phyloP scores from a whole-genome alignment of 169 alveolate species.

The Theileria annulata region DNA sequence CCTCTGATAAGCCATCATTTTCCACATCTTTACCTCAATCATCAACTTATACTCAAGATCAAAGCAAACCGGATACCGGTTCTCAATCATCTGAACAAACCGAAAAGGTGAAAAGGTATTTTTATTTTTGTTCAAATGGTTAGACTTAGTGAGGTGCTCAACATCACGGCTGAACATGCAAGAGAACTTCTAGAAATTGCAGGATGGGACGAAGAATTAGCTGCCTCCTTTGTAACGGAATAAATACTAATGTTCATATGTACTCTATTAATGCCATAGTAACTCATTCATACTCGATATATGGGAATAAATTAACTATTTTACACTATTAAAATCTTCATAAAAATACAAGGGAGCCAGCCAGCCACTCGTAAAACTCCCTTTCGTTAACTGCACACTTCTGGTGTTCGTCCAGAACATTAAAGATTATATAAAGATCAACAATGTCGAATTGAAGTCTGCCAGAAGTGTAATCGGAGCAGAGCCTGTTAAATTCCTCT shows the following conservation, averaged over 20 bases:
- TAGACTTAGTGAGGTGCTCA: constrained; percentile 50
- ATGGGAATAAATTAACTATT: background rate
- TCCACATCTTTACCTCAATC: background rate
- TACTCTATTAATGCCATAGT: constrained; percentile 7
- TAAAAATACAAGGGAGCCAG: constrained; percentile 70
- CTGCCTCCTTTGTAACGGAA: constrained; percentile 30
- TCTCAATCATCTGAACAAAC: background rate
- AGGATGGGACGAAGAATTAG: constrained; percentile 49
- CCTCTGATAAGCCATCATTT: background rate
- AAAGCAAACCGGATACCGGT: background rate
- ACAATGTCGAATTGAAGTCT: constrained; percentile 83
- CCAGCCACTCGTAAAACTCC: constrained; percentile 88
- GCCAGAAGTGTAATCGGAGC: constrained; percentile 88
- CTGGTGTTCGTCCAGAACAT: constrained; percentile 88
- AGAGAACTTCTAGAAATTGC: constrained; percentile 32
- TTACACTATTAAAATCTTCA: background rate
- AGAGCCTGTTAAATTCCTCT: constrained; percentile 87
- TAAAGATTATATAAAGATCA: constrained; percentile 84
- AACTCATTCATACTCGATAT: background rate
- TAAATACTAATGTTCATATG: constrained; percentile 10
- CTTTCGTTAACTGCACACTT: constrained; percentile 88
- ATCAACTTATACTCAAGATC: background rate
- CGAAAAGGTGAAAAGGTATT: constrained; percentile 18
- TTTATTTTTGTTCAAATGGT: background rate
- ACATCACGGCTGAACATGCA: constrained; percentile 36